Base-by-base conservation (phyloP, 139 green algal genomes). In the Ettlia oleoabundans region DNA sequence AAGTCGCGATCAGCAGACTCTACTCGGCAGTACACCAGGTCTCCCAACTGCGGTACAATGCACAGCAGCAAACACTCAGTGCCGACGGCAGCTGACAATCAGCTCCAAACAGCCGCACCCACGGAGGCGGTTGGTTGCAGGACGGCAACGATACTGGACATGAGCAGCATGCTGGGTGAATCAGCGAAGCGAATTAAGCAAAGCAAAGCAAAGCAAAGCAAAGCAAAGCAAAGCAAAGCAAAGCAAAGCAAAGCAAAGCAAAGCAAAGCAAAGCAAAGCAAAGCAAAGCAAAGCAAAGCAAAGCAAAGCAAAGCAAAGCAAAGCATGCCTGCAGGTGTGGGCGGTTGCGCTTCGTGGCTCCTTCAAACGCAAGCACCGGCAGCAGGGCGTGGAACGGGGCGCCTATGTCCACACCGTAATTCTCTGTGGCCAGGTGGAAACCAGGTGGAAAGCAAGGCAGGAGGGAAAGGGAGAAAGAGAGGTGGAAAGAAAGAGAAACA, bases 341-440 rank as follows among this genome's bases (percentile, higher is more conserved):
- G 4, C 92, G 84, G 86, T 97, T 98, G 40, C 94, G 87, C 40
- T 90, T 86, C 1, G 93, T 97, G 52, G 92, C 95, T 3, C 91
- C 91, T 66, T 97, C 94, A 78, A 97, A 98, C 0, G 91, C 90
- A 13, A 97, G 90, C 65, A 93, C 87, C 1, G 93, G 93, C 66
- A 98, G 86, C 47, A 91, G 70, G 19, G 90, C 94, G 0, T 82
- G 69, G 74, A 93, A 94, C 8, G 94, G 91, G 8, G 67, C 93
- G 18, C 84, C 76, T 61, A 97, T 94, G 89, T 98, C 95, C 8
- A 98, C 92, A 0, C 37, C 78, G 53, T 93, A 96, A 82, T 91
- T 92, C 80, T 98, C 95, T 41, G 71, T n/a, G n/a, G n/a, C 47
- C 15, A 24, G 47, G 47, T 10, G 10, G 47, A 58, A 10, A 58